Evolutionary conservation across 2,329 filamentous ascomycete genomes (phyloP), one percentile per base, ranked within the genome.

Genomic region (Fusarium penzigii): DNA sequence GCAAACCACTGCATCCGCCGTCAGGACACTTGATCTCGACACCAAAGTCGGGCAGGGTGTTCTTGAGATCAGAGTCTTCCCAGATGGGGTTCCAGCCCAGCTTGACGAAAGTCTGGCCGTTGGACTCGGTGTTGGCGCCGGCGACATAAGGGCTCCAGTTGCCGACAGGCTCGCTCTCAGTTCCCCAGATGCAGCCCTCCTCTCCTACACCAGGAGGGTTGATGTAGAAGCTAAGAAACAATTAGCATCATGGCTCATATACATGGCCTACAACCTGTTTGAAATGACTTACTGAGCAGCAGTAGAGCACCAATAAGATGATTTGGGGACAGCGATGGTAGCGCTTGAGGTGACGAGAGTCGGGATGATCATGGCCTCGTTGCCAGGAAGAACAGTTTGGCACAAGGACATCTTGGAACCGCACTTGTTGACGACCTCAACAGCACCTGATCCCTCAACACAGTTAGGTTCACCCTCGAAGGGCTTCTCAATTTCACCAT

Each of bases 331-430:
- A 45, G 89, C 88, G 49, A 93, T 75, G 29, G 78, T 80, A n/a
- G 77, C 75, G 10, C 69, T 70, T 56, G 76, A 73, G 17, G 76
- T 65, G 43, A 92, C 85, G 56, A 85, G 71, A n/a, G 88, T 92
- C 14, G 88, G 88, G 63, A 92, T 92, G 61, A 92, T 77, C 88
- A 92, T 92, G 55, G 86, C 86, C 74, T 92, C 89, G 64, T 90
- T 87, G 45, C 89, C 89, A 16, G 89, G 89, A 55, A 92, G 72
- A 13, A 91, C 86, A 5, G 89, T 92, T 72, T 92, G 89, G 71
- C 89, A 92, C 72, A 89, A 90, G 3, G 89, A 83, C 49, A 91
- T 80, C 13, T 78, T 66, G 36, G 76, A 73, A 42, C 82, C 79
- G 56, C 80, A 82, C 61, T 86, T 85, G 75, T 91, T 92, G 55